Conservation (phyloP, 2,329 filamentous ascomycete species). For the Fusarium abutilonis region DNA sequence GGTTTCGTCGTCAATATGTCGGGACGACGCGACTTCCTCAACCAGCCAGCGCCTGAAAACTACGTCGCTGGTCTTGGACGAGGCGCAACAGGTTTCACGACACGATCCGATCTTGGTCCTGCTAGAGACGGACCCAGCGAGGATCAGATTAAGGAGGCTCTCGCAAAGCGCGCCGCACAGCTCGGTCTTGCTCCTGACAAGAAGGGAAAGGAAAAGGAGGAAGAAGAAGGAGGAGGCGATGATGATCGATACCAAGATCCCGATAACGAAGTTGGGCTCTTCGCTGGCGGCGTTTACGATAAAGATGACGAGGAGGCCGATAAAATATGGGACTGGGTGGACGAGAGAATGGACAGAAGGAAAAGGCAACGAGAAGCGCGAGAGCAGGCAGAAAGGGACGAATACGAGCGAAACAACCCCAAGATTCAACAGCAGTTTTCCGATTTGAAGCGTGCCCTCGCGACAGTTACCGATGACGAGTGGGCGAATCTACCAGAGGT, state of each 20-base stretch:
- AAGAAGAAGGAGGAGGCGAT: conserved; percentile 77
- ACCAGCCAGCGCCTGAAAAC: conserved; percentile 84
- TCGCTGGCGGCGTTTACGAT: conserved; percentile 95
- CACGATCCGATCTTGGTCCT: conserved; percentile 93
- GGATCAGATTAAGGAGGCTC: conserved; percentile 97
- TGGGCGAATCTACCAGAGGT: conserved; percentile 97
- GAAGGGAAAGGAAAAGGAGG: conserved; percentile 74
- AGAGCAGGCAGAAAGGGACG: conserved; percentile 88
- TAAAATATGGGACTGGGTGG: conserved; percentile 92
- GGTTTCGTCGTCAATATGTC: conserved; percentile 56
- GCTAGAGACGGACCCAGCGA: conserved; percentile 95
- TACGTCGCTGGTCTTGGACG: conserved; percentile 96
- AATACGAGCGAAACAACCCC: conserved; percentile 96
- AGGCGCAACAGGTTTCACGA: conserved; percentile 98
- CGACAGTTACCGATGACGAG: conserved; percentile 90
- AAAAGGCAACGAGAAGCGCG: conserved; percentile 94
- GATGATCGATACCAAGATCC: conserved; percentile 92
- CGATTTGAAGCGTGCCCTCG: conserved; percentile 90
- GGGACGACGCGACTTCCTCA: conserved; percentile 83
- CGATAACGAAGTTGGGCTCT: conserved; percentile 95
- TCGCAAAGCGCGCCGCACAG: conserved; percentile 90
- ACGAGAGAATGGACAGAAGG: conserved; percentile 95
- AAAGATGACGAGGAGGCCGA: conserved; percentile 98
- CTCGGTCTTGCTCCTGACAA: conserved; percentile 77
- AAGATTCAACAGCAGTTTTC: conserved; percentile 99